Evolutionary conservation across 2,329 filamentous ascomycete species (phyloP).

Genomic region (Blumeriella jaapii): DNA sequence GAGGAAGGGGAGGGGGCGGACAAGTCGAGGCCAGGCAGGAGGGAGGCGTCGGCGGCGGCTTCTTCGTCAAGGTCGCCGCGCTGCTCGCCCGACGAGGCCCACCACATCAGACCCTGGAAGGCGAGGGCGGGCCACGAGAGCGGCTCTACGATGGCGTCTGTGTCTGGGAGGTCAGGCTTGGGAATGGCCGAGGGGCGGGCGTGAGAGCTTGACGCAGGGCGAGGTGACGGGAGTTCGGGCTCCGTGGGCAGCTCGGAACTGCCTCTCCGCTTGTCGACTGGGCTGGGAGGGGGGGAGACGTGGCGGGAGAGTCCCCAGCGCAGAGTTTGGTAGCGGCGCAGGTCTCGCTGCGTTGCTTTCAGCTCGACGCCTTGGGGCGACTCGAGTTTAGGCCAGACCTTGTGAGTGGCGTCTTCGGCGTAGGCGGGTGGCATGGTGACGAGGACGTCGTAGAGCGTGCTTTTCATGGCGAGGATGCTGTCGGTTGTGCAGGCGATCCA

Average conservation of each 20-base stretch:
- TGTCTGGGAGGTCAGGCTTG: slow-evolving; percentile 35
- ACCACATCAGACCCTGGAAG: slow-evolving; percentile 81
- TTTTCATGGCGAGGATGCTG: slow-evolving; percentile 79
- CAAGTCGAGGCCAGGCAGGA: slow-evolving; percentile 41
- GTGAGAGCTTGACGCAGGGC: slow-evolving; percentile 16
- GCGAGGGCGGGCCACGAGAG: slow-evolving; percentile 62
- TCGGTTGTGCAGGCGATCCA: slow-evolving; percentile 97
- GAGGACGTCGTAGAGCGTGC: slow-evolving; percentile 77
- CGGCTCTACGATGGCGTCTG: slow-evolving; percentile 48
- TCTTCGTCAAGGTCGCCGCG: slow-evolving; percentile 48
- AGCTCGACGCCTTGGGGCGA: slow-evolving; percentile 51
- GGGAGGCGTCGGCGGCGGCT: slow-evolving; percentile 42
- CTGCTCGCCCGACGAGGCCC: slow-evolving; percentile 73
- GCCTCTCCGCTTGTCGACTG: slow-evolving; percentile 4
- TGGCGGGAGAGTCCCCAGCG: slow-evolving; percentile 46
- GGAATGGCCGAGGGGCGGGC: slow-evolving; percentile 28
- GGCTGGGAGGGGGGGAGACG: slow-evolving; percentile 11
- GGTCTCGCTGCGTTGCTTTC: slow-evolving; percentile 82
- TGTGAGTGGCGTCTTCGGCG: slow-evolving; percentile 44
- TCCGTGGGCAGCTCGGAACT: neutral
- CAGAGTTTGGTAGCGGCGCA: slow-evolving; percentile 65
- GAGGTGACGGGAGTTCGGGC: slow-evolving; percentile 20
- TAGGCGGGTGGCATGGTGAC: slow-evolving; percentile 65
- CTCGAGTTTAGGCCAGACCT: slow-evolving; percentile 67
- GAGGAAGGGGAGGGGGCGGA: slow-evolving; percentile 23